phyloP scores from a whole-genome alignment of 176 grass and related monocot genomes.

The Zea luxurians region DNA sequence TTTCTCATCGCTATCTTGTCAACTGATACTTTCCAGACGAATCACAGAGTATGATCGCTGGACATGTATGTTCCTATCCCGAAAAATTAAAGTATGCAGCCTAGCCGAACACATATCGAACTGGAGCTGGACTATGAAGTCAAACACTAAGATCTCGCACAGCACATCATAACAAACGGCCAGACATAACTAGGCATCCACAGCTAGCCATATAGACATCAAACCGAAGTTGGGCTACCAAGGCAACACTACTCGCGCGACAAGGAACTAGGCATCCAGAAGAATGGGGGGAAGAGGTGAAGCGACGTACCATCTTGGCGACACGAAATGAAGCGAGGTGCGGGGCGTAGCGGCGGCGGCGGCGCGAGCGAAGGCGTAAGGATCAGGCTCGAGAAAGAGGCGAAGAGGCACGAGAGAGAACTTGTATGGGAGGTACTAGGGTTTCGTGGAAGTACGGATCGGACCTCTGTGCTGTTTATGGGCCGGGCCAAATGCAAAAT shows the following conservation, averaged over 20 bases:
- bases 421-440: slow-evolving; percentile 37
- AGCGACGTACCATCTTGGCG: slow-evolving; percentile 46
- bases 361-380: slow-evolving; percentile 3
- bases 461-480: background rate
- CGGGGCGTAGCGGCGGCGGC: background rate
- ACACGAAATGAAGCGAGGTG: background rate
- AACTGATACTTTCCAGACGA: background rate
- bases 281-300: background rate
- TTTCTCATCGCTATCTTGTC: too few relatives aligned
- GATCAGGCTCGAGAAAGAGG: background rate
- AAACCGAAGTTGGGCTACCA: too few relatives aligned
- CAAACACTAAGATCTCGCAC: background rate
- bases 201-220: too few relatives aligned
- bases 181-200: background rate
- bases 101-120: background rate
- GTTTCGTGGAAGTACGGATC: slow-evolving; percentile 19
- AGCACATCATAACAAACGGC: background rate
- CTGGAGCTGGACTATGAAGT: background rate
- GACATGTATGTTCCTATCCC: background rate
- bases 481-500: background rate
- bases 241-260: background rate
- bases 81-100: background rate
- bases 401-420: background rate
- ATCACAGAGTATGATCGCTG: background rate
- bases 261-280: background rate